These are phyloP conservation scores for Pouteria campechiana DNA, from an alignment of 179 eudicot genomes.

Conservation along the genomic window DNA sequence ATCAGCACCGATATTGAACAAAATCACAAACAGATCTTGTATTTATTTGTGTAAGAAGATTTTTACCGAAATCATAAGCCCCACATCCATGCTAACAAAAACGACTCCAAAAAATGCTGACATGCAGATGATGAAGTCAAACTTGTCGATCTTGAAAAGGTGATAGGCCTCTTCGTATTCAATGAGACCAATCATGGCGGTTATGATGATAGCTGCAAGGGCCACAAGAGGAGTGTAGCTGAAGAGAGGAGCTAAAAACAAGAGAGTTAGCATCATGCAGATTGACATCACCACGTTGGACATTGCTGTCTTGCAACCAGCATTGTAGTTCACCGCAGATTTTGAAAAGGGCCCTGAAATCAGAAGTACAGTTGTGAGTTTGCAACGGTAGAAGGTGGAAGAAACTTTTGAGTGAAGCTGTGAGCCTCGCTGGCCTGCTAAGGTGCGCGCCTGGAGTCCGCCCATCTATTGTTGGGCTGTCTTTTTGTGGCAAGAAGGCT, in stretches of 20 bases:
- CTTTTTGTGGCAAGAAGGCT: too few relatives aligned
- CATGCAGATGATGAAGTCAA: conserved; percentile 75
- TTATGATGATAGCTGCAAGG: conserved; percentile 81
- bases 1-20: neutral
- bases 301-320: conserved; percentile 77
- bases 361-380: too few relatives aligned
- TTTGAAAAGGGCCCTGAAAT: conserved; percentile 80
- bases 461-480: too few relatives aligned
- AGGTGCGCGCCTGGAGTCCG: too few relatives aligned
- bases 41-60: neutral
- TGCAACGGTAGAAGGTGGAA: too few relatives aligned
- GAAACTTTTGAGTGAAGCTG: too few relatives aligned
- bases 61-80: conserved; percentile 70
- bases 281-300: conserved; percentile 63
- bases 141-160: conserved; percentile 71
- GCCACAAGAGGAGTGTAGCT: conserved; percentile 84
- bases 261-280: conserved; percentile 54
- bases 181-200: conserved; percentile 83
- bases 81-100: conserved; percentile 82
- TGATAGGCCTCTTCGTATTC: conserved; percentile 49
- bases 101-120: conserved; percentile 70
- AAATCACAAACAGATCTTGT: too few relatives aligned
- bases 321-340: conserved; percentile 76
- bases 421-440: too few relatives aligned
- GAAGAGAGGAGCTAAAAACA: conserved; percentile 77